A percentile compares a stretch with the other conserved stretches of the same genome.
These are phyloP conservation scores for Chytridium lagenaria DNA, from an alignment of 371 early-diverging fungal species.

Conservation along the genomic window DNA sequence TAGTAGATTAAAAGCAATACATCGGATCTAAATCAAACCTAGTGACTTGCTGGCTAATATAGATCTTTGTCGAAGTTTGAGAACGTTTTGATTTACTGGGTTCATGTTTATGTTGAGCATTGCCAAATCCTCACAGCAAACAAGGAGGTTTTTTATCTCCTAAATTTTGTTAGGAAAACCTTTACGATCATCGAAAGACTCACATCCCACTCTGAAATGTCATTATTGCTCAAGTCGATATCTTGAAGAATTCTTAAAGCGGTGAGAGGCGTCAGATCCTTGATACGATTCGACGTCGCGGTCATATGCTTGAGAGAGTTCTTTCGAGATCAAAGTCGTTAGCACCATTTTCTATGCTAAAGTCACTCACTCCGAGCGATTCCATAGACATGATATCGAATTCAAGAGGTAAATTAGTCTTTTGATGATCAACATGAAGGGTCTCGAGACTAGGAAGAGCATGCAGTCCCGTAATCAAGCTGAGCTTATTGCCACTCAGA, in stretches of 20 bases:
- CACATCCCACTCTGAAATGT: conserved; percentile 35
- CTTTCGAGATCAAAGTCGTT: conserved; percentile 16
- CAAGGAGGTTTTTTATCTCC: conserved; percentile 35
- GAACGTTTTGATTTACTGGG: conserved; percentile 29
- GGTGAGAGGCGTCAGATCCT: conserved; percentile 22
- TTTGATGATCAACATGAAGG: conserved; percentile 50
- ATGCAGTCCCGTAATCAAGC: conserved; percentile 32
- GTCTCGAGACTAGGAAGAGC: conserved; percentile 38
- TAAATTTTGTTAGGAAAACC: neutral
- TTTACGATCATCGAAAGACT: neutral
- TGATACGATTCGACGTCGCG: conserved; percentile 34
- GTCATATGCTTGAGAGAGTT: conserved; percentile 32
- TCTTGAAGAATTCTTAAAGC: conserved; percentile 30
- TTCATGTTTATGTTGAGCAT: conserved; percentile 34
- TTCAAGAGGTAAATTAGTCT: conserved; percentile 22
- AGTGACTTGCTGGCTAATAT: conserved; percentile 36
- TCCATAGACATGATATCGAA: conserved; percentile 39
- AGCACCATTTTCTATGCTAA: too few relatives aligned
- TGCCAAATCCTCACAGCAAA: conserved; percentile 22
- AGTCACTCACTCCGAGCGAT: conserved; percentile 30
- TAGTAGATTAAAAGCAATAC: neutral
- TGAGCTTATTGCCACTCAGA: conserved; percentile 45
- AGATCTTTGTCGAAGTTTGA: conserved; percentile 44
- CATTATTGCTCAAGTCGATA: conserved; percentile 38
- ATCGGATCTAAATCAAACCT: conserved; percentile 20